These are phyloP conservation scores for Coelastrella sp. DNA, from an alignment of 139 green algal species.

Conservation along the genomic window DNA sequence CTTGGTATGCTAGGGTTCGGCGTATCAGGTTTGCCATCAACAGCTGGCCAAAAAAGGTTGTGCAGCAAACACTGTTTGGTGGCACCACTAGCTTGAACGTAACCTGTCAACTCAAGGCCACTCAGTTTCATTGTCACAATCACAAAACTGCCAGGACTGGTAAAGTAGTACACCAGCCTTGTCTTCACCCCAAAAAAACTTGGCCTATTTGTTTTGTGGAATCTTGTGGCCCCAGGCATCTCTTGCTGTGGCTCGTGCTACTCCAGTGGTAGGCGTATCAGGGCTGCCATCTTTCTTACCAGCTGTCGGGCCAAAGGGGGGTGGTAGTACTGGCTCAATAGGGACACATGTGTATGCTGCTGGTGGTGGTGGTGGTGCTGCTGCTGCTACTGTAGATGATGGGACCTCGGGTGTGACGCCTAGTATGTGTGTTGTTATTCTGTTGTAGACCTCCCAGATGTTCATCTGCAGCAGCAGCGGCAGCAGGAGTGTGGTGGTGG, in stretches of 20 bases:
- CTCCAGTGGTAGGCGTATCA: not conserved
- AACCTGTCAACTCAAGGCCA: too few species aligned
- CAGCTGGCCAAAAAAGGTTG: too few species aligned
- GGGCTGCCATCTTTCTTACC: not conserved
- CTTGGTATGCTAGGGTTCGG: too few species aligned
- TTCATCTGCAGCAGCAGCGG: constrained; percentile 5
- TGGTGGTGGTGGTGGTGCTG: not conserved
- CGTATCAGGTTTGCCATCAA: too few species aligned
- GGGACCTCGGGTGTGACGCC: not conserved
- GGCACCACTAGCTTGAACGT: too few species aligned
- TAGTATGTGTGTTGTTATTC: not conserved
- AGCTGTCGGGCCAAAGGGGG: not conserved
- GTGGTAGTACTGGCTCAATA: not conserved
- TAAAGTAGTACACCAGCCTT: too few species aligned
- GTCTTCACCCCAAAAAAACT: too few species aligned
- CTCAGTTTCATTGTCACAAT: too few species aligned
- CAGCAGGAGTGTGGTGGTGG: not conserved
- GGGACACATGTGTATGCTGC: not conserved
- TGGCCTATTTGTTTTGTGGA: not conserved
- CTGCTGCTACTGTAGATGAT: not conserved
- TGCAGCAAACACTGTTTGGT: not conserved
- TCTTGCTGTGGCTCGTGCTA: not conserved
- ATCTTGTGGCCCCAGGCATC: not conserved
- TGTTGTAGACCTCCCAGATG: not conserved
- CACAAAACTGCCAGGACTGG: too few species aligned